Evolutionary conservation across 228 moss, liverwort and hornwort species (phyloP), one percentile per base, ranked within the genome.

Genomic region (Sphagnum magellanicum): DNA sequence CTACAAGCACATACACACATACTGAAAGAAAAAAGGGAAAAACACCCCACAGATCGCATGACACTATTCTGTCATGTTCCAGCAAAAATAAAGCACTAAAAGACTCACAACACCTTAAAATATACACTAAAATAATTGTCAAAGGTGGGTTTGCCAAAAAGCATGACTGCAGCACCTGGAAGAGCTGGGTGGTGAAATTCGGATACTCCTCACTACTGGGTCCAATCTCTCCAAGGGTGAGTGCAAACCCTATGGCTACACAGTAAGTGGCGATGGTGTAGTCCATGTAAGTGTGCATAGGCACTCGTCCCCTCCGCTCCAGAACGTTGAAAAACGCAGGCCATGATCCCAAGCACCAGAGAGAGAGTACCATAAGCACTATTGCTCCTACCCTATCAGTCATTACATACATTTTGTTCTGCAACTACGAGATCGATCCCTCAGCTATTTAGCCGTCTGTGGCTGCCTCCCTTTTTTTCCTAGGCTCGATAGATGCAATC

Each of bases 281-380:
- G 68, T 91, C 91, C 65, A 91, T 71, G 66, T 91, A 91, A n/a
- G 89, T 91, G 73, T 91, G 91, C 87, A 84, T 86, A 14, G 91
- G 91, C 66, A 89, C 70, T 68, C 91, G 78, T 5, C 91, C 91
- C 16, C 81, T 78, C 15, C 89, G 71, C 67, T 91, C 91, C 5
- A 84, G 75, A 15, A 89, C 74, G 71, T 91, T 89, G 82, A 91
- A 89, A 52, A 91, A 79, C n/a, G 87, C 89, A 32, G 91, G 91
- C 91, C 91, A 91, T 59, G 91, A 89, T 16, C 91, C 91, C n/a
- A 91, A 70, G 65, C 89, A 91, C 91, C 89, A 91, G 6, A 91
- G 84, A 16, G 91, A 87, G 4, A 79, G 77, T 59, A 91, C 75
- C 87, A 91, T 89, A 62, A 91, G 74, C 72, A 17, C 50, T 66